Base-by-base conservation (phyloP, 139 green algal species). In the Yamagishiella unicocca region DNA sequence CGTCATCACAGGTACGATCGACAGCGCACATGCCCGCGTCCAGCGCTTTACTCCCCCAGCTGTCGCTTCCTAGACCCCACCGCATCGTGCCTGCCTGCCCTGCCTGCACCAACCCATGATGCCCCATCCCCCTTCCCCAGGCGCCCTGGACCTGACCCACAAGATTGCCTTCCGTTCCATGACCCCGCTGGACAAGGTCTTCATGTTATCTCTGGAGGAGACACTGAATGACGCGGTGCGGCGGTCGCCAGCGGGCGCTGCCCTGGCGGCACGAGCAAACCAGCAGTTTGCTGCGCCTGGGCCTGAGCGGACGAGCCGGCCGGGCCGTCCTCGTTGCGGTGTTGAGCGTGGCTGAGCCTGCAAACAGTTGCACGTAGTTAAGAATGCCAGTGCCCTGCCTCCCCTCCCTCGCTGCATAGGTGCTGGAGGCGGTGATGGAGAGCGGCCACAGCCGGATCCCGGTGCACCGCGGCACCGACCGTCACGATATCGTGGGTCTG, bases 131-230 rank as follows among this genome's bases (percentile, higher is more conserved):
- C 2, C 58, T 33, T 14, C 61, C 46, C 0, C 68, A 88, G 82
- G 96, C 2, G 96, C 94, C 4, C 87, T 99, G 42, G 95, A 98
- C 81, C 82, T 98, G 67, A 94, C 92, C 2, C 66, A 93, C 82
- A 98, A 98, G 92, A 93, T 85, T 2, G 96, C 95, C 0, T 67
- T 80, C 29, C 77, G 92, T 19, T 93, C 93, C 58, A 97, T 98
- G 94, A 99, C 96, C 0, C 92, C 93, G 6, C 76, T 98, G n/a
- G 95, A 97, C 71, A 96, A 96, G 91, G 92, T 96, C 42, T 97
- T 98, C 89, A 97, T 97, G 95, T 88, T 98, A 77, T 89, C 90
- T 3, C 62, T 93, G 1, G 92, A 98, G 24, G 91, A 91, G 2
- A 70, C 91, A 25, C 82, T 98, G n/a, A 91, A 97, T 71, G 90